Conservation (phyloP, 2,329 filamentous ascomycete genomes). For the Coniosporium tulheliwenetii region DNA sequence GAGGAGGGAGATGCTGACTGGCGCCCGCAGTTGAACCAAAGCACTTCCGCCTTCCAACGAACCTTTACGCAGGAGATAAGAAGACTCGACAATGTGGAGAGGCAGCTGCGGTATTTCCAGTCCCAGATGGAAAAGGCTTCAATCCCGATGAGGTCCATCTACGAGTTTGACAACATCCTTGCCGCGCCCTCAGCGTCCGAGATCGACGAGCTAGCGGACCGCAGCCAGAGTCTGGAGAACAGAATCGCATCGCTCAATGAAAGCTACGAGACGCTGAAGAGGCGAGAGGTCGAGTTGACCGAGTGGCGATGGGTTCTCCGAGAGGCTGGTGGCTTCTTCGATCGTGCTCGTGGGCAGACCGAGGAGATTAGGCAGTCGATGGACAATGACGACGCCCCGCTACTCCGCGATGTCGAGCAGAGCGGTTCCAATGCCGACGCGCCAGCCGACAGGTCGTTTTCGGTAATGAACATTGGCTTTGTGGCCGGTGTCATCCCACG, state of each 20-base stretch:
- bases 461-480: slow-evolving; percentile 97
- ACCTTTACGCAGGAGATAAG: slow-evolving; percentile 97
- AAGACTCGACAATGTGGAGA: slow-evolving; percentile 92
- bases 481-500: slow-evolving; percentile 90
- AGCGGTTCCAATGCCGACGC: slow-evolving; percentile 50
- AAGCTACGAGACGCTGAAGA: slow-evolving; percentile 97
- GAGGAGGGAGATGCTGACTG: slow-evolving; percentile 6
- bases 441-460: slow-evolving; percentile 71
- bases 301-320: slow-evolving; percentile 98
- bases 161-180: slow-evolving; percentile 63
- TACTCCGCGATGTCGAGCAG: slow-evolving; percentile 86
- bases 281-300: slow-evolving; percentile 87
- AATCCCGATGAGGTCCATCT: slow-evolving; percentile 76
- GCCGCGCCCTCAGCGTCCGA: slow-evolving; percentile 82
- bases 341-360: slow-evolving; percentile 87
- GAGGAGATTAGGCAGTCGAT: slow-evolving; percentile 90
- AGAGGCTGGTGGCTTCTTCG: slow-evolving; percentile 95
- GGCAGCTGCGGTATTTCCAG: slow-evolving; percentile 92
- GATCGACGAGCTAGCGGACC: slow-evolving; percentile 89
- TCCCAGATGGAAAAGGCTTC: slow-evolving; percentile 86
- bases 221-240: slow-evolving; percentile 83
- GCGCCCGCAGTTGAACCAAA: slow-evolving; percentile 62
- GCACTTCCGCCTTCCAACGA: slow-evolving; percentile 86
- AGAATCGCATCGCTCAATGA: slow-evolving; percentile 85
- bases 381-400: slow-evolving; percentile 73